Evolutionary conservation across 306 rosid species (phyloP).

Genomic region (Herpetospermum pedunculosum): DNA sequence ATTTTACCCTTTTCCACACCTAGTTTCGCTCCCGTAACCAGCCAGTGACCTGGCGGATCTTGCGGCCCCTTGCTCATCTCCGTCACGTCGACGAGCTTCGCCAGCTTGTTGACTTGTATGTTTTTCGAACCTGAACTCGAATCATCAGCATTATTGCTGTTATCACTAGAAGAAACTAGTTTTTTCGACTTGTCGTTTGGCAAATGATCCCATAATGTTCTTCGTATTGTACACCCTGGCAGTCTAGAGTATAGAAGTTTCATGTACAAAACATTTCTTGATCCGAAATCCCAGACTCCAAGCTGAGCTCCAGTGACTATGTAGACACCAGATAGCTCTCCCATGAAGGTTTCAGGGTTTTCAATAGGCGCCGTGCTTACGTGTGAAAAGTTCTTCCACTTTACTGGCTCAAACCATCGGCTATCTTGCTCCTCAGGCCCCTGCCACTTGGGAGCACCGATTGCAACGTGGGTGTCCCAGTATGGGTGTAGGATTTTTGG

Average conservation of each 20-base stretch:
- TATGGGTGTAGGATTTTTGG: conserved; percentile 66
- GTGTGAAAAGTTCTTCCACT: conserved; percentile 79
- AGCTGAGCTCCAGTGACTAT: conserved; percentile 81
- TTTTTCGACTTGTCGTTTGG: conserved; percentile 26
- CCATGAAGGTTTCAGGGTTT: conserved; percentile 52
- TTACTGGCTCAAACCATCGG: conserved; percentile 79
- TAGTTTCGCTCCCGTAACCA: conserved; percentile 83
- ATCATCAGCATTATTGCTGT: conserved; percentile 20
- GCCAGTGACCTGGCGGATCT: conserved; percentile 81
- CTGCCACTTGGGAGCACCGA: conserved; percentile 86
- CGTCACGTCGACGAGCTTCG: conserved; percentile 39
- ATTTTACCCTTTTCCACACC: conserved; percentile 76
- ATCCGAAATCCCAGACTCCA: conserved; percentile 84
- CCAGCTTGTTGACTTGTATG: conserved; percentile 33
- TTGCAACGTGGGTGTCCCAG: conserved; percentile 68
- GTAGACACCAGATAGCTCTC: conserved; percentile 45
- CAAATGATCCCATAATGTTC: conserved; percentile 71
- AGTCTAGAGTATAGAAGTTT: conserved; percentile 61
- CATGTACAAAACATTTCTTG: conserved; percentile 65
- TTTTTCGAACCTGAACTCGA: conserved; percentile 30
- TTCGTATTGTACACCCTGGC: conserved; percentile 60
- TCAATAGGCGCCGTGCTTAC: conserved; percentile 82
- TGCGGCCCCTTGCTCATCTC: conserved; percentile 61
- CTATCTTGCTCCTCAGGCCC: conserved; percentile 90
- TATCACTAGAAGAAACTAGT: conserved; percentile 10